Conservation (phyloP, 2,329 filamentous ascomycete genomes). For the Fusarium chlamydosporum region DNA sequence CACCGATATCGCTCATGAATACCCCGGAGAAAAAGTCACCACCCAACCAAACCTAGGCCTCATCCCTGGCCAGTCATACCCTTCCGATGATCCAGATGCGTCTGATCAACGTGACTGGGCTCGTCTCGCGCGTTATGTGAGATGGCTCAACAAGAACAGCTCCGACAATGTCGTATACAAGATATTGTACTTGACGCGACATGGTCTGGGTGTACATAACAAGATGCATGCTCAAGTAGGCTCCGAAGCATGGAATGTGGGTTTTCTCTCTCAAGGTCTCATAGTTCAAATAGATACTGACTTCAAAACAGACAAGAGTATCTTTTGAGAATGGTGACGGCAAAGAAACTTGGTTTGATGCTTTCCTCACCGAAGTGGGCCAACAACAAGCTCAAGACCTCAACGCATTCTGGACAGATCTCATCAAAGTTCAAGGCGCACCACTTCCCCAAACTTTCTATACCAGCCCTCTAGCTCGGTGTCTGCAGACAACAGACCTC, state of each 20-base stretch:
- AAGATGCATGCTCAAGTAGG: constrained; percentile 69
- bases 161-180: constrained; percentile 65
- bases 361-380: constrained; percentile 66
- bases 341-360: constrained; percentile 58
- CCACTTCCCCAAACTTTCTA: constrained; percentile 69
- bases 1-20: constrained; percentile 47
- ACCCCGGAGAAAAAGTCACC: constrained; percentile 51
- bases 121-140: constrained; percentile 64
- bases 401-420: constrained; percentile 64
- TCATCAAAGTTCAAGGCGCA: constrained; percentile 62
- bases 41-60: constrained; percentile 68
- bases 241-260: constrained; percentile 68
- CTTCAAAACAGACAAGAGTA: constrained; percentile 51
- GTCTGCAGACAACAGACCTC: constrained; percentile 68
- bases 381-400: constrained; percentile 67
- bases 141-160: constrained; percentile 60
- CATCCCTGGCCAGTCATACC: constrained; percentile 63
- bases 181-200: constrained; percentile 68
- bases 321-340: constrained; percentile 59
- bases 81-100: constrained; percentile 54
- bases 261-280: constrained; percentile 8
- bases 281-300: constrained; percentile 1
- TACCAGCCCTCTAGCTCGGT: constrained; percentile 70
- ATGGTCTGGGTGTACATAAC: constrained; percentile 68
- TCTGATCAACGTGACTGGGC: constrained; percentile 64